phyloP scores from a whole-genome alignment of 2,329 filamentous ascomycete species.

The Tolypocladium pustulatum region DNA sequence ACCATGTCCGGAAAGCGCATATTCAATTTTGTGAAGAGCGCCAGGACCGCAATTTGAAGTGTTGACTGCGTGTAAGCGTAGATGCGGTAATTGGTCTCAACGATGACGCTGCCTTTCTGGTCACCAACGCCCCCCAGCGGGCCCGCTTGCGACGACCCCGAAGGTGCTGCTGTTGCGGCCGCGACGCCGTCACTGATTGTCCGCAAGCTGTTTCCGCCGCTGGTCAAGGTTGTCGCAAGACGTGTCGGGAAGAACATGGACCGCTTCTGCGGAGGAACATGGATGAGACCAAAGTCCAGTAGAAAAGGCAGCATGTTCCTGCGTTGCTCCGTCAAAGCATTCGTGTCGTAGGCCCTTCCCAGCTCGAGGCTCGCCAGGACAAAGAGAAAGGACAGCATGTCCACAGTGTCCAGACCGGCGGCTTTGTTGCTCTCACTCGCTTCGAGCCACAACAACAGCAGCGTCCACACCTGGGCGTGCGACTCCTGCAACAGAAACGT shows the following conservation, averaged over 20 bases:
- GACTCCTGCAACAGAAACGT: slow-evolving; percentile 90
- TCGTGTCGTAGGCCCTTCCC: slow-evolving; percentile 81
- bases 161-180: slow-evolving; percentile 46
- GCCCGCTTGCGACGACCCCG: slow-evolving; percentile 23
- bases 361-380: slow-evolving; percentile 89
- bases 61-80: slow-evolving; percentile 95
- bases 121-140: slow-evolving; percentile 26
- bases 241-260: slow-evolving; percentile 79
- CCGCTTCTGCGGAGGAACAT: slow-evolving; percentile 48
- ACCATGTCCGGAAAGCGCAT: slow-evolving; percentile 93
- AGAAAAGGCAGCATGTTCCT: slow-evolving; percentile 84
- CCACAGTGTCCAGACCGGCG: slow-evolving; percentile 73
- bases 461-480: slow-evolving; percentile 94
- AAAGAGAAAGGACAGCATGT: slow-evolving; percentile 93
- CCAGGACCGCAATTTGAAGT: slow-evolving; percentile 86
- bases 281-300: slow-evolving; percentile 86
- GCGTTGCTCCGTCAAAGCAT: slow-evolving; percentile 71
- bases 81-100: slow-evolving; percentile 95
- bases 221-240: slow-evolving; percentile 83
- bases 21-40: slow-evolving; percentile 77
- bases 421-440: slow-evolving; percentile 51
- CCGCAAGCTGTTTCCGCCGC: slow-evolving; percentile 66
- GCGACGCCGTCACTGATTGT: slow-evolving; percentile 59
- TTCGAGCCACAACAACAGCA: slow-evolving; percentile 87
- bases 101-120: slow-evolving; percentile 74